A percentile compares a stretch with the other conserved stretches of the same genome.
phyloP scores from a whole-genome alignment of 1,139 yeast genomes.

The Debaryomyces nepalensis region DNA sequence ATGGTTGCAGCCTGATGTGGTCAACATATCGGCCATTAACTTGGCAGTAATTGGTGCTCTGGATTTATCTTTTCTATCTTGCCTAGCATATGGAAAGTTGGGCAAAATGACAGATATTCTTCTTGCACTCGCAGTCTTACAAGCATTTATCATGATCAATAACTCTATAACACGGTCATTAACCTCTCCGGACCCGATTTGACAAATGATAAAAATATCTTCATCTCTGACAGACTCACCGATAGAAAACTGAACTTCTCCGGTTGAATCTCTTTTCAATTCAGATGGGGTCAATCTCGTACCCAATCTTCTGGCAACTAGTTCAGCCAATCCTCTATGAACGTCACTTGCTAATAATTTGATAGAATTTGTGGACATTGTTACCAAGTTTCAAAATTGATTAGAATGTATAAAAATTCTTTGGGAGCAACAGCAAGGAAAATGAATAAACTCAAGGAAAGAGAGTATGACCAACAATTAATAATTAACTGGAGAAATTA shows the following conservation, averaged over 20 bases:
- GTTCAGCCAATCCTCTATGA: conserved; percentile 83
- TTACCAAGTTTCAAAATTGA: conserved; percentile 1
- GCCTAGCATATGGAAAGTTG: conserved; percentile 82
- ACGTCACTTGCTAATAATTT: conserved; percentile 89
- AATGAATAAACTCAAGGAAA: conserved; percentile 5
- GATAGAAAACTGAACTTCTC: conserved; percentile 71
- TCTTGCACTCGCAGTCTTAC: conserved; percentile 79
- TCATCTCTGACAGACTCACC: conserved; percentile 81
- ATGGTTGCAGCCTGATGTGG: conserved; percentile 82
- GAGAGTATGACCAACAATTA: conserved; percentile 2
- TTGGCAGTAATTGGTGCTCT: conserved; percentile 86
- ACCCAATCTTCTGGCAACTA: conserved; percentile 70
- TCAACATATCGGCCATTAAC: conserved; percentile 72
- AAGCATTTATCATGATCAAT: conserved; percentile 73
- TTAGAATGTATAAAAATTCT: conserved; percentile 1
- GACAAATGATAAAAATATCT: conserved; percentile 69
- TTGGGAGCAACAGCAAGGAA: not conserved
- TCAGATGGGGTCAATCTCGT: conserved; percentile 66
- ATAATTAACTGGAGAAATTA: conserved; percentile 1
- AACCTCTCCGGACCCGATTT: conserved; percentile 72
- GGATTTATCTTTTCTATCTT: conserved; percentile 79
- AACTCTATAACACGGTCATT: conserved; percentile 76
- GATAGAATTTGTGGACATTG: conserved; percentile 81
- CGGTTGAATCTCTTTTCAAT: conserved; percentile 71
- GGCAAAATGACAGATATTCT: conserved; percentile 81